Base-by-base conservation (phyloP, 2,329 filamentous ascomycete genomes). In the Lasiodiplodia sp. region DNA sequence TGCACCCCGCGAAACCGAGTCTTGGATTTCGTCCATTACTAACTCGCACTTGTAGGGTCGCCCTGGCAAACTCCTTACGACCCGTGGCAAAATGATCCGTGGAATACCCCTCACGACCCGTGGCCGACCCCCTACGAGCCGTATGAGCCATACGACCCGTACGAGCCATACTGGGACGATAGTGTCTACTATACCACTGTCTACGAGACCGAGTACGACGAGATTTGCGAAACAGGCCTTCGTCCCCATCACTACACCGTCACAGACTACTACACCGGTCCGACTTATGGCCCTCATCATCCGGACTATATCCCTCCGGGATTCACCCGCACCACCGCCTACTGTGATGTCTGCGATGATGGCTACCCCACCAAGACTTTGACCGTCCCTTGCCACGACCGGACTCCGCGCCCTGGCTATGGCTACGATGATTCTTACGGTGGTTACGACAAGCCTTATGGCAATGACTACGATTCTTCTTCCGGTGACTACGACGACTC, bases 121-220 rank as follows among this genome's bases (percentile, higher is more conserved):
- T 34, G 31, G 31, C 31, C 6, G 31, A 34, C 31, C 31, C 31
- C 31, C 8, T 7, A 7, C 31, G 31, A 10, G 7, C 31, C 31
- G 8, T 34, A 34, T 21, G 44, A 10, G 16, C 6, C 16, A 18
- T 44, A 44, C 7, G 16, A 44, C 14, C 40, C 40, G 16, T 44
- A 44, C 18, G 40, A 44, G 40, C 14, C 40, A 18, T 6, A 34
- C 28, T 16, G 31, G 11, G 51, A 28, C 4, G 31, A 38, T 21
- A 14, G 11, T 37, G 40, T 37, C n/a, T 25, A 40, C 38, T 62
- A 62, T 25, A 62, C 57, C 23, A 62, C 57, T 16, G 25, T 62
- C 57, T 62, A 62, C 57, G 49, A 40, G 23, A 62, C 57, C 40
- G 16, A 31, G 14, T 62, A 62, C 38, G 57, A 62, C 25, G 57